These are phyloP conservation scores for Penicillium longicatenatum DNA, from an alignment of 495 filamentous ascomycete species.

Conservation along the genomic window DNA sequence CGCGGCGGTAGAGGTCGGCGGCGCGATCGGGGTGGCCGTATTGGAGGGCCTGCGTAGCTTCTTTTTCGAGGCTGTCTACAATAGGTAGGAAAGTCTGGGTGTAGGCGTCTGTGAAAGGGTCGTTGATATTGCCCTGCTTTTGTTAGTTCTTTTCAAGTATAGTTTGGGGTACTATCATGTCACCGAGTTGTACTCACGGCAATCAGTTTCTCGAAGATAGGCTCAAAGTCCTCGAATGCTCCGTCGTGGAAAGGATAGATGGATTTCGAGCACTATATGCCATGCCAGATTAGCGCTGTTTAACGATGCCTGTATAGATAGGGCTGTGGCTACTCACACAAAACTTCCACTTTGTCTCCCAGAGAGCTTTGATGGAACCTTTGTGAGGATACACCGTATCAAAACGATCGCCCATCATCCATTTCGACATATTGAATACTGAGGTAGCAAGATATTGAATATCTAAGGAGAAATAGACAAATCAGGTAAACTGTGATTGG, in stretches of 20 bases:
- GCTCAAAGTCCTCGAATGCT: slow-evolving; percentile 67
- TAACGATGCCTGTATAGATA: background rate
- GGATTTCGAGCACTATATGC: slow-evolving; percentile 55
- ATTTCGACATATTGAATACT: slow-evolving; percentile 28
- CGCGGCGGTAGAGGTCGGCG: slow-evolving; percentile 65
- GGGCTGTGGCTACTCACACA: slow-evolving; percentile 47
- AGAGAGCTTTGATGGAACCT: slow-evolving; percentile 69
- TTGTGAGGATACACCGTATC: slow-evolving; percentile 58
- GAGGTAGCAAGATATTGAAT: background rate
- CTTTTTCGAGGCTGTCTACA: slow-evolving; percentile 52
- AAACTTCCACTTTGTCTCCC: slow-evolving; percentile 81
- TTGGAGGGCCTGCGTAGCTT: slow-evolving; percentile 49
- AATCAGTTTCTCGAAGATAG: slow-evolving; percentile 67
- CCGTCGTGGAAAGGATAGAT: slow-evolving; percentile 84
- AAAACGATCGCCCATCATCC: slow-evolving; percentile 44
- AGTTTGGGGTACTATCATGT: background rate
- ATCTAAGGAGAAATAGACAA: background rate
- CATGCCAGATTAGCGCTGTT: slow-evolving; percentile 12
- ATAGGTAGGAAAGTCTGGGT: slow-evolving; percentile 62
- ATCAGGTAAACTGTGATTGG: background rate
- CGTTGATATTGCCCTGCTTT: slow-evolving; percentile 56
- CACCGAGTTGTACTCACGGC: slow-evolving; percentile 37
- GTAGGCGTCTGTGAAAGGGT: slow-evolving; percentile 64
- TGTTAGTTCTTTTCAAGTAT: slow-evolving; percentile 5
- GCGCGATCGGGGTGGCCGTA: slow-evolving; percentile 51